Percentiles rank a stretch among this genome's conserved stretches.
These are phyloP conservation scores for Paxillus ammoniavirescens DNA, from an alignment of 768 basidiomycete species.

Conservation along the genomic window DNA sequence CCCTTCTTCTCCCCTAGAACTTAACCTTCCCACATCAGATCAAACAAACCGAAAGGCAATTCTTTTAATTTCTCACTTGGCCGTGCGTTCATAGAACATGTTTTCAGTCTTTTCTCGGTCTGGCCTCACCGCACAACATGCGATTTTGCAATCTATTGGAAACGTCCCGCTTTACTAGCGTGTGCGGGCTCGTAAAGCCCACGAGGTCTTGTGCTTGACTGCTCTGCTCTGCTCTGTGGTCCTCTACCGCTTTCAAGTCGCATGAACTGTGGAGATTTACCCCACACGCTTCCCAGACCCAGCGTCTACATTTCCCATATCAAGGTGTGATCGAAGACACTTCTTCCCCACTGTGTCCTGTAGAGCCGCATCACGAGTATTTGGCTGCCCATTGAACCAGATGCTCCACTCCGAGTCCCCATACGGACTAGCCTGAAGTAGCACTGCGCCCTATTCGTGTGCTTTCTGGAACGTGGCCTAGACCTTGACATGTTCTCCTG, in stretches of 20 bases:
- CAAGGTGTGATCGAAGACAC: background rate
- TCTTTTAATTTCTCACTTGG: slow-evolving; percentile 4
- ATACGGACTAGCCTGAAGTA: background rate
- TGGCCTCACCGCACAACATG: slow-evolving; percentile 4
- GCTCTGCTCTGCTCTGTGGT: background rate
- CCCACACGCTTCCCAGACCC: slow-evolving; percentile 12
- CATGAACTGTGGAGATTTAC: slow-evolving; percentile 14
- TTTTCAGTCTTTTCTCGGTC: slow-evolving; percentile 5
- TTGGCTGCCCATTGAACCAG: background rate
- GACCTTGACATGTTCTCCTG: slow-evolving; percentile 7
- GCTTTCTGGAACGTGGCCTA: slow-evolving; percentile 10
- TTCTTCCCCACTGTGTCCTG: background rate
- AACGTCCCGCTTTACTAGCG: slow-evolving; percentile 7
- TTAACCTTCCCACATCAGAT: slow-evolving; percentile 18
- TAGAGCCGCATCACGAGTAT: background rate
- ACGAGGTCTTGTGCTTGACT: slow-evolving; percentile 3
- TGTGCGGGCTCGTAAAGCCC: background rate
- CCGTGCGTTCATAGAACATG: slow-evolving; percentile 4
- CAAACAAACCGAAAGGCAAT: slow-evolving; percentile 12
- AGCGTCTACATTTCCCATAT: background rate
- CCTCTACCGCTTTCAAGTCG: background rate
- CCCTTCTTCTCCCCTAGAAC: slow-evolving; percentile 7
- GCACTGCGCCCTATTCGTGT: background rate
- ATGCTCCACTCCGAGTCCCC: slow-evolving; percentile 11
- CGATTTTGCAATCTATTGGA: slow-evolving; percentile 17